Percentiles rank a stretch among this genome's conserved stretches.
These are phyloP conservation scores for Fonsecaea monophora DNA, from an alignment of 2,329 filamentous ascomycete genomes.

Conservation along the genomic window DNA sequence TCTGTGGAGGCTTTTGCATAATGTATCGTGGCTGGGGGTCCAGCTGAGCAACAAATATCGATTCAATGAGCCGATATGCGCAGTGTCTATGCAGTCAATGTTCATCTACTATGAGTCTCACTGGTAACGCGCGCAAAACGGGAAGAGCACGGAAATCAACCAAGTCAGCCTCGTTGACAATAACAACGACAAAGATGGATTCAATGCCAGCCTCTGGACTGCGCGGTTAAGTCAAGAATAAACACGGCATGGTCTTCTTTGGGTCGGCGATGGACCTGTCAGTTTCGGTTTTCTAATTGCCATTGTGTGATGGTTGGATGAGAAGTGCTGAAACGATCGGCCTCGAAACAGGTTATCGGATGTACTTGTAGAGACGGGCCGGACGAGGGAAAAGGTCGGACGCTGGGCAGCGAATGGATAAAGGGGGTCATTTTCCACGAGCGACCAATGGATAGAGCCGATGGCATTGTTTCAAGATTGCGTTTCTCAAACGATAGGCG, in stretches of 20 bases:
- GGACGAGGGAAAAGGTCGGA: constrained; percentile 5
- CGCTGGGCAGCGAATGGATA: constrained; percentile 15
- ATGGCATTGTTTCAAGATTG: constrained; percentile 9
- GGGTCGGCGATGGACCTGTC: not conserved
- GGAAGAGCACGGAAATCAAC: not conserved
- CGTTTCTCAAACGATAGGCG: constrained; percentile 18
- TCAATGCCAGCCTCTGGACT: constrained; percentile 3
- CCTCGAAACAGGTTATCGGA: not conserved
- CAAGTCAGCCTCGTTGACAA: constrained; percentile 19
- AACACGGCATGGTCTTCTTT: constrained; percentile 1
- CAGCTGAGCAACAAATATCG: not conserved
- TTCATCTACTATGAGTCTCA: not conserved
- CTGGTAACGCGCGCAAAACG: constrained; percentile 13
- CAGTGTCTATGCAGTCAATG: not conserved
- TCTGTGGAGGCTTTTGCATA: constrained; percentile 3
- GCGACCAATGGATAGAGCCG: constrained; percentile 6
- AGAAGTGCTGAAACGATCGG: not conserved
- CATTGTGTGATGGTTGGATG: constrained; percentile 9
- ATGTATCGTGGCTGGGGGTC: not conserved
- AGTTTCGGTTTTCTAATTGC: constrained; percentile 4
- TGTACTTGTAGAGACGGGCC: not conserved
- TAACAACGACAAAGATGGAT: constrained; percentile 1
- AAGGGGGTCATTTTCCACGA: constrained; percentile 4
- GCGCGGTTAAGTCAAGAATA: constrained; percentile 20
- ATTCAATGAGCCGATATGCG: not conserved